These are phyloP conservation scores for Physcomitrellopsis africana DNA, from an alignment of 225 moss, liverwort and hornwort genomes.

Conservation along the genomic window DNA sequence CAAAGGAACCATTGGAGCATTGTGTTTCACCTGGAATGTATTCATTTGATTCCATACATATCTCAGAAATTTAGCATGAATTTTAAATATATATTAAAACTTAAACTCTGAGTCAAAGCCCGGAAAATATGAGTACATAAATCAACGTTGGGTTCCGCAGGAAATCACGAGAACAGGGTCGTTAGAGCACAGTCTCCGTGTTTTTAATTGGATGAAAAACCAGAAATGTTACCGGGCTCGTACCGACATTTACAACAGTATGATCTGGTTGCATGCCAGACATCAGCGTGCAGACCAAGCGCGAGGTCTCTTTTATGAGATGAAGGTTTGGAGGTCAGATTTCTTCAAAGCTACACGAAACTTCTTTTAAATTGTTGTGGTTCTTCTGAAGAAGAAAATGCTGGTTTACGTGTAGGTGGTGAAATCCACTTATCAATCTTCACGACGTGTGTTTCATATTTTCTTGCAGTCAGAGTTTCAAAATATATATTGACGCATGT, in stretches of 20 bases:
- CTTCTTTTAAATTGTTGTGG: neutral
- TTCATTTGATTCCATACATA: neutral
- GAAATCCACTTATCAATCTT: too few species aligned
- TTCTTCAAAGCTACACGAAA: slow-evolving; percentile 21
- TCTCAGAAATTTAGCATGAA: neutral
- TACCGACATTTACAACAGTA: slow-evolving; percentile 87
- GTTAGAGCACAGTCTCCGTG: slow-evolving; percentile 68
- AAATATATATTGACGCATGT: neutral
- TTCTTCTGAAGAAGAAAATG: neutral
- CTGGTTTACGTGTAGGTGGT: neutral
- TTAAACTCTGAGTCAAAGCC: neutral
- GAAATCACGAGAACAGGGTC: slow-evolving; percentile 86
- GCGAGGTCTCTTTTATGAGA: slow-evolving; percentile 80
- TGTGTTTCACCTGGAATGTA: neutral
- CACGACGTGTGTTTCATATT: too few species aligned
- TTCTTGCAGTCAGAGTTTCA: too few species aligned
- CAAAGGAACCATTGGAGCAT: neutral
- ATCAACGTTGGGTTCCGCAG: slow-evolving; percentile 33
- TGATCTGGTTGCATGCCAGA: slow-evolving; percentile 94
- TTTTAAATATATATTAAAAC: neutral
- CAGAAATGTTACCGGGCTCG: slow-evolving; percentile 91
- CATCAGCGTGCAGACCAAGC: slow-evolving; percentile 83
- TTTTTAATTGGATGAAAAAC: slow-evolving; percentile 96
- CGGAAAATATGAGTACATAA: neutral
- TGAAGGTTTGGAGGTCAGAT: slow-evolving; percentile 99